Base-by-base conservation (phyloP, 768 basidiomycete genomes). In the Russula emetica region DNA sequence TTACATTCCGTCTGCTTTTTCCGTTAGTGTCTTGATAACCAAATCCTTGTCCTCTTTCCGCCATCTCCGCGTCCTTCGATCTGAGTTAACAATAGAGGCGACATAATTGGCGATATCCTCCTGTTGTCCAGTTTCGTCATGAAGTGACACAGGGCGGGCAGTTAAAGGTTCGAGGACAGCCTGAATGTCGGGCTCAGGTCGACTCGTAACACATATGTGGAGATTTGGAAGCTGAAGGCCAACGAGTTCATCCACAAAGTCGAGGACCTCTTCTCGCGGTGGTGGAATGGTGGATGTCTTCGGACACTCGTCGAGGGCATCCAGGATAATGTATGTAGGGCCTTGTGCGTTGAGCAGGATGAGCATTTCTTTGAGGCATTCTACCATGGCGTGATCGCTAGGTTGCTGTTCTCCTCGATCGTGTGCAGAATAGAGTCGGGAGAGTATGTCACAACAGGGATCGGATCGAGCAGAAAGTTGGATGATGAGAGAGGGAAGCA, bases 401-500 rank as follows among this genome's bases (percentile, higher is more conserved):
- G 52, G 60, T 2, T 44, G 11, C 30, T 34, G 38, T 28, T n/a
- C 36, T 8, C 45, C 61, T 1, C 36, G n/a, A 20, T 16, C 22
- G n/a, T 54, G 34, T 18, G 54, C 11, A 2, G 53, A 36, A 53
- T 61, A 55, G 6, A 61, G 32, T 5, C 32, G 11, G 34, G 45
- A 47, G 34, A 54, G 52, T 13, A 36, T 22, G 4, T 54, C 52
- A 9, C 52, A 54, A 54, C 52, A 54, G 20, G 52, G 13, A 54
- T 54, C 32, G 2, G 52, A 54, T 2, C 20, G 5, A 22, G 52
- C 32, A 6, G 52, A 18, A 47, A 61, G 26, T 26, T 61, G 61
- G n/a, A 61, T 42, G 24, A 61, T 32, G 16, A 61, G 53, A 1
- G 61, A 61, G 5, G 53, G 24, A 18, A 61, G 53, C 7, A 61